Percentiles rank a stretch among this genome's conserved stretches.
Conservation (phyloP, 352 stramenopile genomes). For the Phytophthora sp. region DNA sequence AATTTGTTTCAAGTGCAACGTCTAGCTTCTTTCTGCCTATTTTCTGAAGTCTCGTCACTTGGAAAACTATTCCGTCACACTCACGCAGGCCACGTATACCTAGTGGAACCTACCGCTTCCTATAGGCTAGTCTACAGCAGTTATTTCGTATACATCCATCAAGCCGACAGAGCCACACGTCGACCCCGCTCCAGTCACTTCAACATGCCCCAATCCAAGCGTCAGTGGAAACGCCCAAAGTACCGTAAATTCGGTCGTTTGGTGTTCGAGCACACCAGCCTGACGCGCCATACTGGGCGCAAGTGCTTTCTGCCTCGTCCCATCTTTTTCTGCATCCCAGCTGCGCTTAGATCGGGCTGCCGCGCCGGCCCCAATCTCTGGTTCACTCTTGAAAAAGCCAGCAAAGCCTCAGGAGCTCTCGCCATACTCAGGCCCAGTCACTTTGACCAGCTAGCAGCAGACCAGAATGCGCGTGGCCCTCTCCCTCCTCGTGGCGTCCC, state of each 20-base stretch:
- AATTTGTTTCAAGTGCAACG: too few relatives aligned
- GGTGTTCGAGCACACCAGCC: slow-evolving; percentile 1
- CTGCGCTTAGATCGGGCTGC: not conserved
- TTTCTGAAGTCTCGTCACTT: too few relatives aligned
- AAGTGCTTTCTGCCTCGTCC: not conserved
- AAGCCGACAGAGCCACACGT: too few relatives aligned
- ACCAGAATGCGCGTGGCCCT: slow-evolving; percentile 15
- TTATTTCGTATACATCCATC: too few relatives aligned
- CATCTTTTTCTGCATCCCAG: slow-evolving; percentile 6
- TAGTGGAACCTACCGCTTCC: too few relatives aligned
- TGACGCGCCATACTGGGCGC: not conserved
- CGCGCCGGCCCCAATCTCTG: slow-evolving; percentile 4
- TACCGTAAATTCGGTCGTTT: not conserved
- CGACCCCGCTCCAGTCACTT: too few relatives aligned
- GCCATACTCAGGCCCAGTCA: slow-evolving; percentile 5
- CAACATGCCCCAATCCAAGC: too few relatives aligned
- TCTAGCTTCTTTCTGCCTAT: too few relatives aligned
- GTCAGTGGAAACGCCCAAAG: too few relatives aligned
- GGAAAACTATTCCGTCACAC: too few relatives aligned
- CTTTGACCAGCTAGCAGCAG: not conserved
- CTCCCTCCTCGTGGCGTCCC: slow-evolving; percentile 12
- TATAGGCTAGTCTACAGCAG: too few relatives aligned
- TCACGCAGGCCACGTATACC: too few relatives aligned
- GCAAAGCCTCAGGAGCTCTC: not conserved
- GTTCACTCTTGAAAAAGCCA: slow-evolving; percentile 33